A percentile compares a stretch with the other conserved stretches of the same genome.
These are phyloP conservation scores for Periconia sp. DNA, from an alignment of 2,329 filamentous ascomycete genomes.

Conservation along the genomic window DNA sequence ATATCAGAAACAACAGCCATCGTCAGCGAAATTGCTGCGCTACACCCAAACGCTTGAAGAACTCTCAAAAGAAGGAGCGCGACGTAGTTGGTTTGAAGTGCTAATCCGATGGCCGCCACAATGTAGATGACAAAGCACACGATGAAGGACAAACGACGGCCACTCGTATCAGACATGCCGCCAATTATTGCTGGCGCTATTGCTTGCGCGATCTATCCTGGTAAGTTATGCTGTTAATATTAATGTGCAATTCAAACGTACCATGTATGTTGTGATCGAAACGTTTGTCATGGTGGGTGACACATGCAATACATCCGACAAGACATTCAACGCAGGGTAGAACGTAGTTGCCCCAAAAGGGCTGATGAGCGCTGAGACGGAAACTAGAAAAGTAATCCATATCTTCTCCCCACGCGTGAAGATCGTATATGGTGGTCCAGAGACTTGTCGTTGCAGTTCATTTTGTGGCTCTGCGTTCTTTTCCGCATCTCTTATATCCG, in stretches of 20 bases:
- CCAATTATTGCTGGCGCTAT: constrained; percentile 56
- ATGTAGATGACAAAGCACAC: constrained; percentile 45
- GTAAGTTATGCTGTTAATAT: constrained; percentile 8
- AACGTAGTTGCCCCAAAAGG: constrained; percentile 47
- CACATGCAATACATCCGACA: constrained; percentile 43
- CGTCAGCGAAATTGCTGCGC: constrained; percentile 56
- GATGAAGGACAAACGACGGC: constrained; percentile 55
- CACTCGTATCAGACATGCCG: constrained; percentile 55
- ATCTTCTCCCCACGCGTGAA: constrained; percentile 44
- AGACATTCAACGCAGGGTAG: constrained; percentile 39
- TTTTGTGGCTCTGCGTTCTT: constrained; percentile 8
- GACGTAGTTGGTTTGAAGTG: constrained; percentile 39
- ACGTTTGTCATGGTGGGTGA: constrained; percentile 51
- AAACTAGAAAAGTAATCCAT: constrained; percentile 53
- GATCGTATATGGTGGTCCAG: constrained; percentile 33
- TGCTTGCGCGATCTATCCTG: constrained; percentile 47
- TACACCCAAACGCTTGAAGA: constrained; percentile 44
- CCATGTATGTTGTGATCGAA: constrained; percentile 55
- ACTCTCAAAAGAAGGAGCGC: constrained; percentile 39
- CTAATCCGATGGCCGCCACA: constrained; percentile 39
- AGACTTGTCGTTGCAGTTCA: constrained; percentile 21
- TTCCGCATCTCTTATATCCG: constrained; percentile 15
- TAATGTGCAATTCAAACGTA: constrained; percentile 6
- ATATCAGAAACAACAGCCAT: constrained; percentile 75
- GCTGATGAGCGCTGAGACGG: constrained; percentile 51